phyloP scores from a whole-genome alignment of 441 rosid species.

The Adansonia grandidieri region DNA sequence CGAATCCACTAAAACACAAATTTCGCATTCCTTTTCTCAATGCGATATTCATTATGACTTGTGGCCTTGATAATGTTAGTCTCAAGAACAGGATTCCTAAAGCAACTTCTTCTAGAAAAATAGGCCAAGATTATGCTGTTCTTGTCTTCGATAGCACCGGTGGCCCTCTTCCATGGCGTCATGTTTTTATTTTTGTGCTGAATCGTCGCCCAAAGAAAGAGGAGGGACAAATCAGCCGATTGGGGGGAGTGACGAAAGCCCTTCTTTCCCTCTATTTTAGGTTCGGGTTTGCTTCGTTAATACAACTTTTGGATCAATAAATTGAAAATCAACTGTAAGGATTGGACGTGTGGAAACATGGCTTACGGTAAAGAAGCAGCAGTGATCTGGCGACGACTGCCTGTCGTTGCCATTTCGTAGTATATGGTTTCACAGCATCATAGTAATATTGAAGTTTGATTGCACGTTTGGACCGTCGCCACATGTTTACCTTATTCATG shows the following conservation, averaged over 20 bases:
- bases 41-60: slow-evolving; percentile 57
- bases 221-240: not conserved
- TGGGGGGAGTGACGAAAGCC: not conserved
- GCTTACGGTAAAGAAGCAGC: not conserved
- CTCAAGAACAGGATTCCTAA: slow-evolving; percentile 61
- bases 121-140: slow-evolving; percentile 54
- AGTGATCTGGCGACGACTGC: not conserved
- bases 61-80: slow-evolving; percentile 75
- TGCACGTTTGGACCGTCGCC: not conserved
- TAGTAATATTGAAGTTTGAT: not conserved
- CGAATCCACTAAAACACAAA: slow-evolving; percentile 68
- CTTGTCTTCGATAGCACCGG: slow-evolving; percentile 71
- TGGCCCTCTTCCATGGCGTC: slow-evolving; percentile 70
- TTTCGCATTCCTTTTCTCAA: slow-evolving; percentile 66
- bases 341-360: not conserved
- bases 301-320: not conserved
- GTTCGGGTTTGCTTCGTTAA: not conserved
- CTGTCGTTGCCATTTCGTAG: not conserved
- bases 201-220: not conserved
- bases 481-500: slow-evolving; percentile 6
- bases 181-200: slow-evolving; percentile 26
- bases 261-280: not conserved
- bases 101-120: slow-evolving; percentile 28
- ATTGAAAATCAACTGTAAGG: not conserved
- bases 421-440: not conserved